These are phyloP conservation scores for Microcyclospora pomicola DNA, from an alignment of 2,329 filamentous ascomycete species.

Conservation along the genomic window DNA sequence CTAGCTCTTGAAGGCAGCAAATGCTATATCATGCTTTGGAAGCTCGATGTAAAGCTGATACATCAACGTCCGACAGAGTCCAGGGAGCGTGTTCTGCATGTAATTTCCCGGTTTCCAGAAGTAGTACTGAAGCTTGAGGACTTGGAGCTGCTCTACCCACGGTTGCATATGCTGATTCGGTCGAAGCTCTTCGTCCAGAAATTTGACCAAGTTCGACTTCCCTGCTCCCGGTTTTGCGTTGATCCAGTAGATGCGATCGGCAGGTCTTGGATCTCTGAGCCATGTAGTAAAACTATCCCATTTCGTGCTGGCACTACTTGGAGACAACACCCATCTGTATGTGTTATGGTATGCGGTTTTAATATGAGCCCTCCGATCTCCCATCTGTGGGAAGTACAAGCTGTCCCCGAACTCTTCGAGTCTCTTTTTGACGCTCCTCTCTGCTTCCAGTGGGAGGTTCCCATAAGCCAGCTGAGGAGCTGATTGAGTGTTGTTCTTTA, in stretches of 20 bases:
- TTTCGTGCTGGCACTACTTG: no score
- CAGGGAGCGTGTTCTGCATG: conserved; percentile 1
- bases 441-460: no score
- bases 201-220: conserved; percentile 3
- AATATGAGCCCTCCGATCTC: no score
- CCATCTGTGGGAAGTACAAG: no score
- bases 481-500: no score
- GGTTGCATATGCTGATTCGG: neutral
- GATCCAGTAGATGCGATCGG: conserved; percentile 2
- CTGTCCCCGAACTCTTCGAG: no score
- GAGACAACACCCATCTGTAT: no score
- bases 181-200: neutral
- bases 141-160: neutral
- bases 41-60: conserved; percentile 1
- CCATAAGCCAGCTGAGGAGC: no score
- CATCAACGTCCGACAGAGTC: conserved; percentile 1
- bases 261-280: no score
- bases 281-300: no score
- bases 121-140: neutral
- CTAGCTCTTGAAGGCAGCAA: neutral
- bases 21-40: neutral
- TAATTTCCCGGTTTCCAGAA: conserved; percentile 1
- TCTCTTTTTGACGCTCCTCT: no score
- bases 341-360: no score
- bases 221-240: conserved; percentile 3